Conservation (phyloP, 2,329 filamentous ascomycete genomes). For the Proliferodiscus dingleyae region DNA sequence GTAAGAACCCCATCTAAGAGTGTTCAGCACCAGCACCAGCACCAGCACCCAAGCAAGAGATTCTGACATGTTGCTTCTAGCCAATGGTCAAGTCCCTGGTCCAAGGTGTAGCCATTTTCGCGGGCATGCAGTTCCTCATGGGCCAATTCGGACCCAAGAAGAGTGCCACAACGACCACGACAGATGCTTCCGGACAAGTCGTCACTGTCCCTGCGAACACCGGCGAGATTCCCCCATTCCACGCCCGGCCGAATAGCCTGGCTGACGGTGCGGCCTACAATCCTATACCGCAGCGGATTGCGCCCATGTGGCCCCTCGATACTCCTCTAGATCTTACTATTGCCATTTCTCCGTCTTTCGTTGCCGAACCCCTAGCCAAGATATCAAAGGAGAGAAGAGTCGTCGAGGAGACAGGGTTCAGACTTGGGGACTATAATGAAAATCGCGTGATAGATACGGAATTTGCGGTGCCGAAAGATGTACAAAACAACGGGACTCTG, state of each 20-base stretch:
- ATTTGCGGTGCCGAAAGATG: conserved; percentile 70
- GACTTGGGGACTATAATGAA: conserved; percentile 73
- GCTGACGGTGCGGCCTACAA: conserved; percentile 60
- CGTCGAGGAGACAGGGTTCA: conserved; percentile 75
- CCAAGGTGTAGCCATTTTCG: conserved; percentile 50
- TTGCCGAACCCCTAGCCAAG: conserved; percentile 61
- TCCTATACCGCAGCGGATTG: conserved; percentile 63
- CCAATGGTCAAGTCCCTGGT: conserved; percentile 36
- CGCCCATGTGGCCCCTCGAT: conserved; percentile 82
- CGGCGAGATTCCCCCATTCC: conserved; percentile 58
- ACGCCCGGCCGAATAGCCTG: conserved; percentile 55
- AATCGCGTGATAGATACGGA: conserved; percentile 70
- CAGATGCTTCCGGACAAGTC: conserved; percentile 48
- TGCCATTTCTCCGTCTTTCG: conserved; percentile 73
- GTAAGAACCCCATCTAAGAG: conserved; percentile 24
- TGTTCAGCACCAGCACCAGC: background rate
- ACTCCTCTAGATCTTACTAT: conserved; percentile 77
- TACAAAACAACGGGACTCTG: conserved; percentile 88
- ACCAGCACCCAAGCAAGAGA: background rate
- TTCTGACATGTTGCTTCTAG: conserved; percentile 20
- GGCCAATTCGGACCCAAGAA: conserved; percentile 48
- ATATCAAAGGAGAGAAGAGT: conserved; percentile 66
- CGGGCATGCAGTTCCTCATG: conserved; percentile 53
- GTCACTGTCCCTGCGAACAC: conserved; percentile 51
- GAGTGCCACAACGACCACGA: conserved; percentile 37